These are phyloP conservation scores for Phylloporus sp. DNA, from an alignment of 768 basidiomycete genomes.

Conservation along the genomic window DNA sequence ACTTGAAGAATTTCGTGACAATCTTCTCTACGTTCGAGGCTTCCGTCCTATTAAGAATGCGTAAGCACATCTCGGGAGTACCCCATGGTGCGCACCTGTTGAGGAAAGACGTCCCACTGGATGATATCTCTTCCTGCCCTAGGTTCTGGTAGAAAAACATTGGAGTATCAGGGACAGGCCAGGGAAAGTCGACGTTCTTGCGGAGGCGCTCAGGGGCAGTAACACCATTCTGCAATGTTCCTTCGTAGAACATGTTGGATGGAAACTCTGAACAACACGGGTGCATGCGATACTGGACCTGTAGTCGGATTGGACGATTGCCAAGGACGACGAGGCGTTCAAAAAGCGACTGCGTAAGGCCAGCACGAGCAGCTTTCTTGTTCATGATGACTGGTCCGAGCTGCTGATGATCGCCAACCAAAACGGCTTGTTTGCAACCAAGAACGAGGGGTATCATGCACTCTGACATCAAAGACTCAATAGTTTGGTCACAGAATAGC, in stretches of 20 bases:
- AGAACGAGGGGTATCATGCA: slow-evolving; percentile 99
- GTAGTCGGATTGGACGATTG: slow-evolving; percentile 95
- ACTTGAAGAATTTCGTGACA: slow-evolving; percentile 99
- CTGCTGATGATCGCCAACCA: slow-evolving; percentile 96
- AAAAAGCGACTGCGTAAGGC: slow-evolving; percentile 95
- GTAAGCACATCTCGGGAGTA: slow-evolving; percentile 1
- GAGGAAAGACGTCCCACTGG: slow-evolving; percentile 96
- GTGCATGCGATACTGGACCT: slow-evolving; percentile 99
- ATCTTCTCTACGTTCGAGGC: slow-evolving; percentile 99
- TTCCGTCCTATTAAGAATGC: slow-evolving; percentile 66
- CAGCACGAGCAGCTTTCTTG: slow-evolving; percentile 99
- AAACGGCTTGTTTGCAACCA: slow-evolving; percentile 96
- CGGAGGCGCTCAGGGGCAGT: slow-evolving; percentile 95
- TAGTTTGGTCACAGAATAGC: not conserved
- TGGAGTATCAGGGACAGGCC: slow-evolving; percentile 94
- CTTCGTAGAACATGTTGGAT: slow-evolving; percentile 99
- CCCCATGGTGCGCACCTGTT: slow-evolving; percentile 54
- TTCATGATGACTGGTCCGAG: slow-evolving; percentile 99
- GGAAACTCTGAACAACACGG: slow-evolving; percentile 99
- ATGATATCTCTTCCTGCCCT: slow-evolving; percentile 98
- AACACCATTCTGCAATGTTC: slow-evolving; percentile 97
- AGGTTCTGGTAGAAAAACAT: slow-evolving; percentile 99
- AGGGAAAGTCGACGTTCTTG: slow-evolving; percentile 99
- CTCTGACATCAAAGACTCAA: slow-evolving; percentile 47
- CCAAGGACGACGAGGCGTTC: slow-evolving; percentile 93